Evolutionary conservation across 371 early-diverging fungal species (phyloP), one percentile per base, ranked within the genome.

Genomic region (Haplosporangium sp.): DNA sequence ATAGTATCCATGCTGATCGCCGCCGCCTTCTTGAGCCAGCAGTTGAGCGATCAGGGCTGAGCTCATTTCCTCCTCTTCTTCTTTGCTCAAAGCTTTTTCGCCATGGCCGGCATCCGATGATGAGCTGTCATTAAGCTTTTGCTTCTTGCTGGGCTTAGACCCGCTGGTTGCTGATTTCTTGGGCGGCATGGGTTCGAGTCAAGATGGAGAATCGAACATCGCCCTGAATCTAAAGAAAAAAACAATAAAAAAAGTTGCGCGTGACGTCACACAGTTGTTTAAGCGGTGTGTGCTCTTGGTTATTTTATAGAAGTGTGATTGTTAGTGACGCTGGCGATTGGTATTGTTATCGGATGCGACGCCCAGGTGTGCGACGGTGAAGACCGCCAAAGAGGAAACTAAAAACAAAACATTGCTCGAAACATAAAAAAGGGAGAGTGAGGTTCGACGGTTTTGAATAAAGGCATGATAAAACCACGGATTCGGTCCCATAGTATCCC

Each of bases 11-110:
- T 81, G 67, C 50, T 83, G 84, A 55, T 81, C 84, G 18, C 64
- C 75, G 57, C 70, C 73, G 1, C 82, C 83, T 51, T 94, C 92
- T 72, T 92, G 90, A 9, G 93, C 92, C 37, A 94, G 74, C 64
- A 94, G 80, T 64, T 92, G 85, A 54, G 94, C 94, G 80, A 94
- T 94, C 36, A 90, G 76, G 9, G 92, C 94, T 29, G 90, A 90
- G 71, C 92, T 92, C 88, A 94, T 87, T 69, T 88, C 92, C 59
- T 93, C 94, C 69, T 94, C 94, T 73, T 94, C 88, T 55, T 90
- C 89, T n/a, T 86, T 84, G 11, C 84, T 79, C 77, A 86, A 53
- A 60, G 82, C 18, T 23, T 57, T 67, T 42, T 63, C 60, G 4
- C 29, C 18, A n/a, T 37, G 5, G 20, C 36, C 54, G 52, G 46